phyloP scores from a whole-genome alignment of 768 basidiomycete genomes.

The Suillus alpinus region DNA sequence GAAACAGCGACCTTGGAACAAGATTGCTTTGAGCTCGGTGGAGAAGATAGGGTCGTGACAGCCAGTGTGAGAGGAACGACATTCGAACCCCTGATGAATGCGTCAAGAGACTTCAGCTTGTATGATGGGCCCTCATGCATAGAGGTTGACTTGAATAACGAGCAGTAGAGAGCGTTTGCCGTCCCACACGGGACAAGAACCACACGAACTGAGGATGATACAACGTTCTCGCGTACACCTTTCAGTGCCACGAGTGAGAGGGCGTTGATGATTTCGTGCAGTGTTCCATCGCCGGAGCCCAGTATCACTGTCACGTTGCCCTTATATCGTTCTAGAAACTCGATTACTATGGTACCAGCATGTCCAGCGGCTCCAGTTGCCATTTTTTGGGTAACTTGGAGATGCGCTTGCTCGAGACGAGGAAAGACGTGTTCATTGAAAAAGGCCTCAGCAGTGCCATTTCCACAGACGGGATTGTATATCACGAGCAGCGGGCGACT shows the following conservation, averaged over 20 bases:
- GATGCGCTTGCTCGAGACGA: slow-evolving; percentile 42
- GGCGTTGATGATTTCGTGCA: slow-evolving; percentile 82
- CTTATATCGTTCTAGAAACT: slow-evolving; percentile 35
- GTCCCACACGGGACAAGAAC: slow-evolving; percentile 76
- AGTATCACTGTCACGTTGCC: slow-evolving; percentile 50
- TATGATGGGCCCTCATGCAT: slow-evolving; percentile 32
- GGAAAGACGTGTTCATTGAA: slow-evolving; percentile 64
- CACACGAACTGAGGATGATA: slow-evolving; percentile 34
- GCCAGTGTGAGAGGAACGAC: slow-evolving; percentile 52
- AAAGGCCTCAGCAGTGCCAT: slow-evolving; percentile 52
- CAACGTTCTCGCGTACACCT: slow-evolving; percentile 15
- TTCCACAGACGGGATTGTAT: slow-evolving; percentile 77
- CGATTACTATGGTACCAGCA: slow-evolving; percentile 47
- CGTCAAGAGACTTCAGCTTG: slow-evolving; percentile 54
- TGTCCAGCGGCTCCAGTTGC: slow-evolving; percentile 53
- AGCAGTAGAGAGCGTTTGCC: slow-evolving; percentile 88
- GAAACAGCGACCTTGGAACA: slow-evolving; percentile 42
- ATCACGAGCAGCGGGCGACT: slow-evolving; percentile 56
- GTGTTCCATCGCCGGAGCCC: slow-evolving; percentile 87
- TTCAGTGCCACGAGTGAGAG: slow-evolving; percentile 33
- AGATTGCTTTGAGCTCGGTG: slow-evolving; percentile 22
- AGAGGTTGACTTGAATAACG: slow-evolving; percentile 59
- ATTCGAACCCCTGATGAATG: slow-evolving; percentile 41
- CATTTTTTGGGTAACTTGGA: slow-evolving; percentile 35
- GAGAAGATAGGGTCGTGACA: slow-evolving; percentile 42